Conservation (phyloP, 768 basidiomycete genomes). For the Gloeophyllum trabeum region DNA sequence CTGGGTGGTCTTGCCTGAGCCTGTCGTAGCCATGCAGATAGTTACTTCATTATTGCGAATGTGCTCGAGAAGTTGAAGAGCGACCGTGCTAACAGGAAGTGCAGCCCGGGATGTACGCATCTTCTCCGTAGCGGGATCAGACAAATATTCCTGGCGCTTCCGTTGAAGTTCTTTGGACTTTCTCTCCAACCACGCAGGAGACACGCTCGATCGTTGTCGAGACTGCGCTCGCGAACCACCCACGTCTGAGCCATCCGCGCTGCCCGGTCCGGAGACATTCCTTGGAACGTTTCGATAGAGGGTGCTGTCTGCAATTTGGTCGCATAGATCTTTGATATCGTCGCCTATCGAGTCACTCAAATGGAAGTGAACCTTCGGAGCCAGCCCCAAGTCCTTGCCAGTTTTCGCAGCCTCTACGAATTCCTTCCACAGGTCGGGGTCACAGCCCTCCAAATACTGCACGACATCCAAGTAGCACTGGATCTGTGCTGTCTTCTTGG, state of each 20-base stretch:
- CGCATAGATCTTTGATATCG: constrained; percentile 58
- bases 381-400: constrained; percentile 61
- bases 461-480: constrained; percentile 83
- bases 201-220: neutral
- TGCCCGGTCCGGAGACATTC: constrained; percentile 11
- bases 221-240: too few species aligned
- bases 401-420: constrained; percentile 51
- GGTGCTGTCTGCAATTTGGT: constrained; percentile 48
- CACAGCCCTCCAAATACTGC: constrained; percentile 78
- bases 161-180: constrained; percentile 52
- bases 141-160: constrained; percentile 46
- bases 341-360: constrained; percentile 56
- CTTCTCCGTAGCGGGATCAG: constrained; percentile 42
- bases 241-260: neutral
- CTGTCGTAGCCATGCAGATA: constrained; percentile 82
- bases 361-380: constrained; percentile 55
- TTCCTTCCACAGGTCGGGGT: constrained; percentile 66
- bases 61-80: constrained; percentile 54
- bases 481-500: constrained; percentile 62
- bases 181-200: constrained; percentile 14
- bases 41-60: constrained; percentile 75
- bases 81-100: constrained; percentile 68
- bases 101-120: constrained; percentile 59
- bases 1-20: constrained; percentile 92
- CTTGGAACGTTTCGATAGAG: constrained; percentile 59